Evolutionary conservation across 1,139 yeast genomes (phyloP).

Genomic region (Debaryomyces sp.): DNA sequence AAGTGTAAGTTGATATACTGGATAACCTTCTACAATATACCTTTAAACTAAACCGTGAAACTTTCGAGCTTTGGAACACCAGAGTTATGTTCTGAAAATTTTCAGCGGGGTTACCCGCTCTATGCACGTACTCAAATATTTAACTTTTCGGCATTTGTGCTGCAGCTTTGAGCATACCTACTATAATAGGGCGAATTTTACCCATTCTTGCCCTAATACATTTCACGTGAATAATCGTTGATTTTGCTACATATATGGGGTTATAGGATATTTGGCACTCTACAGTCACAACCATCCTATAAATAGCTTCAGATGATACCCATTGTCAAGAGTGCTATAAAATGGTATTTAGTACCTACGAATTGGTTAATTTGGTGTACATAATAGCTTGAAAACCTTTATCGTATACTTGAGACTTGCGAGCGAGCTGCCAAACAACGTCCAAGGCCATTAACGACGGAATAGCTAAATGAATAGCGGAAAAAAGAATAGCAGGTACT

Average conservation of each 20-base stretch:
- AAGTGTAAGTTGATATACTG: conserved; percentile 7
- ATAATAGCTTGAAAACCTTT: neutral
- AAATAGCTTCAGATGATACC: neutral
- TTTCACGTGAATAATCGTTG: conserved; percentile 11
- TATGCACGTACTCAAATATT: conserved; percentile 10
- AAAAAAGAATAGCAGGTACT: neutral
- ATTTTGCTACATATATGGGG: neutral
- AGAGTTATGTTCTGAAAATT: conserved; percentile 11
- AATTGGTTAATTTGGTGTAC: neutral
- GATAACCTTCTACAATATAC: conserved; percentile 3
- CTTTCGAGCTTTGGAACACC: conserved; percentile 6
- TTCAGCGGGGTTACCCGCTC: conserved; percentile 15
- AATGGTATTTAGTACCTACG: neutral
- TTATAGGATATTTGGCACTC: neutral
- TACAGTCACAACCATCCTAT: neutral
- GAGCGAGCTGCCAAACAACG: neutral
- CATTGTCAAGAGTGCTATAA: neutral
- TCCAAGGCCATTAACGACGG: neutral
- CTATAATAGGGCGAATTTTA: conserved; percentile 9
- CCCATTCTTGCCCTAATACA: conserved; percentile 11
- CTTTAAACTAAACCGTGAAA: conserved; percentile 7
- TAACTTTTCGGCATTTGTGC: conserved; percentile 7
- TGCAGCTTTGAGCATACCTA: conserved; percentile 13
- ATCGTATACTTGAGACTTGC: neutral
- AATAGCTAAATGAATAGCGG: neutral